Conservation (phyloP, 768 basidiomycete genomes). For the Pleurotus djamor region DNA sequence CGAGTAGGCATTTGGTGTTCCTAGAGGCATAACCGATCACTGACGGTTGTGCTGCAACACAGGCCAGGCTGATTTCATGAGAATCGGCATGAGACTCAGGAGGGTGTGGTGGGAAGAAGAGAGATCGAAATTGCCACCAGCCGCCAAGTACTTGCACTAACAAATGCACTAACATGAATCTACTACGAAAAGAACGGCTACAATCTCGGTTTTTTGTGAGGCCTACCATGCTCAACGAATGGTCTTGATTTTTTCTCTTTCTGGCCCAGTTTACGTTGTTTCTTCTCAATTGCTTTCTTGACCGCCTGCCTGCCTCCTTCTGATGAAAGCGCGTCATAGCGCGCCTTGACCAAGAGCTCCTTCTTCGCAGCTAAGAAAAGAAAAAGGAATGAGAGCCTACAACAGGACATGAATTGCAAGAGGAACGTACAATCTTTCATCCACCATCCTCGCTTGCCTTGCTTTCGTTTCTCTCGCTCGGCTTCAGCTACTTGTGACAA, state of each 20-base stretch:
- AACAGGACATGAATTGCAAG: constrained; percentile 2
- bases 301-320: constrained; percentile 80
- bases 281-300: constrained; percentile 87
- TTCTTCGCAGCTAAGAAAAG: constrained; percentile 68
- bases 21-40: not conserved
- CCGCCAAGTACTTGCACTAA: too few species aligned
- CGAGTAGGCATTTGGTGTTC: not conserved
- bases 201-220: constrained; percentile 16
- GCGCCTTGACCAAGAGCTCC: constrained; percentile 66
- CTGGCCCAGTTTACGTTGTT: constrained; percentile 80
- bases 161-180: too few species aligned
- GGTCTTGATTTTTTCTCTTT: constrained; percentile 90
- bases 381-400: constrained; percentile 7
- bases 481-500: constrained; percentile 50
- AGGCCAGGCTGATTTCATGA: not conserved
- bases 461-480: constrained; percentile 63
- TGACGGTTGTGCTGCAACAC: not conserved
- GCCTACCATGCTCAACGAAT: constrained; percentile 28
- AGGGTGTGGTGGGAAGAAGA: not conserved
- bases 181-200: constrained; percentile 1
- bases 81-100: not conserved
- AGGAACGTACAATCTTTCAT: constrained; percentile 71
- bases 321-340: constrained; percentile 75
- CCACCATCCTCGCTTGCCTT: constrained; percentile 84
- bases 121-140: not conserved